Conservation (phyloP, 106 monocot genomes). For the Platanthera zijinensis region DNA sequence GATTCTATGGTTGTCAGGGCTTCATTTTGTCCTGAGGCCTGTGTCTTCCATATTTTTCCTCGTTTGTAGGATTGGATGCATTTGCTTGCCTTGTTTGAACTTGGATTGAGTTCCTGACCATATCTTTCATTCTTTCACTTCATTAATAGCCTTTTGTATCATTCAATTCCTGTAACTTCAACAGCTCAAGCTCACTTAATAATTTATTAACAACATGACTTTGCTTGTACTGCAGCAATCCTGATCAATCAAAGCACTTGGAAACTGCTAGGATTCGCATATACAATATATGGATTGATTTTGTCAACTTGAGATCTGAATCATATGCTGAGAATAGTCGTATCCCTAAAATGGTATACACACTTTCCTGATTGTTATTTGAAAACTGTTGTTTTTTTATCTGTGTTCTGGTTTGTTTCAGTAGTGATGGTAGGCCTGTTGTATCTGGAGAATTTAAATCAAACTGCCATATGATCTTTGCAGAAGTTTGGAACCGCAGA, state of each 20-base stretch:
- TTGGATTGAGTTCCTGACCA: no score
- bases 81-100: no score
- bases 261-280: conserved; percentile 97
- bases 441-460: neutral
- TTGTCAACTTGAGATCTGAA: conserved; percentile 99
- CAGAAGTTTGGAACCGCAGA: conserved; percentile 88
- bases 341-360: conserved; percentile 79
- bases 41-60: no score
- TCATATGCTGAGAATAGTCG: conserved; percentile 93
- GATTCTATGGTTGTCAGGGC: neutral
- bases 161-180: neutral
- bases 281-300: conserved; percentile 84
- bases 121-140: neutral
- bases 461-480: conserved; percentile 6
- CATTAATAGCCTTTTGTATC: neutral
- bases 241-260: conserved; percentile 96
- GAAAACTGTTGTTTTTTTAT: neutral
- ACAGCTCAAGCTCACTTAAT: neutral
- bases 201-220: neutral
- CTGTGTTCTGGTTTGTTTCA: neutral
- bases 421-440: neutral
- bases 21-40: neutral
- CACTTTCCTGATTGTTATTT: neutral
- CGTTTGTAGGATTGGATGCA: no score
- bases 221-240: conserved; percentile 56